phyloP scores from a whole-genome alignment of 129 eudicot species.

The Flaveria ramosissima region DNA sequence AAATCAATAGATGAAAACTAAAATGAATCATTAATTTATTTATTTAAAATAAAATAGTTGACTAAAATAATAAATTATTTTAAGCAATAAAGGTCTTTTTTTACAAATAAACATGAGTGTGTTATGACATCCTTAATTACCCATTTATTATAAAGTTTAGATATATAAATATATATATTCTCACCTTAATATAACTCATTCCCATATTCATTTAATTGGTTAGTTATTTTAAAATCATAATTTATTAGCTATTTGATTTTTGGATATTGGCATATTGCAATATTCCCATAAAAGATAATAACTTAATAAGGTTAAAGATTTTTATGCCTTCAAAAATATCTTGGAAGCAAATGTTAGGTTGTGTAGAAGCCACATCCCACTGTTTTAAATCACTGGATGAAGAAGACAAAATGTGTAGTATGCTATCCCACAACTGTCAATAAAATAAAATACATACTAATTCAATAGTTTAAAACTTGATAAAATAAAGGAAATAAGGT shows the following conservation, averaged over 20 bases:
- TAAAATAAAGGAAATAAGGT: too few relatives aligned
- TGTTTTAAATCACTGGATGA: constrained; percentile 27
- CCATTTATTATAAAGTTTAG: too few relatives aligned
- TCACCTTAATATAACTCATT: background rate
- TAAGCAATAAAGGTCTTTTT: too few relatives aligned
- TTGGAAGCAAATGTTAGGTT: constrained; percentile 31
- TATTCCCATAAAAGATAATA: background rate
- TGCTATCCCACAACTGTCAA: constrained; percentile 35
- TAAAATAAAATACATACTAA: background rate
- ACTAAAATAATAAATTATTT: too few relatives aligned
- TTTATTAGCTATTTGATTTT: background rate
- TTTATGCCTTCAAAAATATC: constrained; percentile 20
- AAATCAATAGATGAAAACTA: too few relatives aligned
- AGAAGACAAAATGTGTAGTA: constrained; percentile 22
- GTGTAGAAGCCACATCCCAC: constrained; percentile 42
- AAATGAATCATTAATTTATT: too few relatives aligned
- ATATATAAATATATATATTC: background rate
- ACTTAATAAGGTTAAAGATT: constrained; percentile 2
- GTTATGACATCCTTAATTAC: too few relatives aligned
- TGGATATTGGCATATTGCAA: background rate
- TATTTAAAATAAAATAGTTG: too few relatives aligned
- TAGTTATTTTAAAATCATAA: background rate
- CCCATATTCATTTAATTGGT: too few relatives aligned
- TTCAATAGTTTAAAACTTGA: too few relatives aligned
- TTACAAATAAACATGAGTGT: too few relatives aligned